Evolutionary conservation across 805 yeast species (phyloP).

Genomic region (Yarrowia yakushimensis): DNA sequence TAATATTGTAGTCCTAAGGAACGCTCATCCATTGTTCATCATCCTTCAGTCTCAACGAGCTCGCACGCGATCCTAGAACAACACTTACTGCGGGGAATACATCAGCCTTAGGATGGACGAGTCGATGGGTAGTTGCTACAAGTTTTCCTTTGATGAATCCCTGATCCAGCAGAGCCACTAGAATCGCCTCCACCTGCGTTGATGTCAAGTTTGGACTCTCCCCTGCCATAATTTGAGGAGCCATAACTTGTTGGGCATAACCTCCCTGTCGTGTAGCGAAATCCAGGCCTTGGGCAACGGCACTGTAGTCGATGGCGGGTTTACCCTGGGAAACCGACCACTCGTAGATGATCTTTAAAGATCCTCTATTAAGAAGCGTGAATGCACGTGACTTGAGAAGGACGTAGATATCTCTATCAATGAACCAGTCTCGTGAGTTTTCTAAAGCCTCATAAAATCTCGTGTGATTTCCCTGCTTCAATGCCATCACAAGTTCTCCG

Average conservation of each 20-base stretch:
- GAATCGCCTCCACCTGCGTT: background rate
- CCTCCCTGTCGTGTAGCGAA: background rate
- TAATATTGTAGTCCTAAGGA: no score
- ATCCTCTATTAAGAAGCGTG: slow-evolving; percentile 30
- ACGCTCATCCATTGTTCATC: slow-evolving; percentile 11
- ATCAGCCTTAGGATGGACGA: slow-evolving; percentile 31
- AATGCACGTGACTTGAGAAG: slow-evolving; percentile 33
- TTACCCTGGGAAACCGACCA: background rate
- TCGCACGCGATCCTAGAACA: background rate
- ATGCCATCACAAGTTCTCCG: slow-evolving; percentile 39
- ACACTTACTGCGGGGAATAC: slow-evolving; percentile 25
- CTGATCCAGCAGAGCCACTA: slow-evolving; percentile 17
- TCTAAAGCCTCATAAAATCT: slow-evolving; percentile 36
- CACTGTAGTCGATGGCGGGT: background rate
- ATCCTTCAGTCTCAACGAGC: background rate
- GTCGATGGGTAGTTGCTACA: slow-evolving; percentile 29
- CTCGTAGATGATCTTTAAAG: background rate
- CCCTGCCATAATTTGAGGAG: background rate
- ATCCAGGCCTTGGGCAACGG: background rate
- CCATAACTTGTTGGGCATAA: background rate
- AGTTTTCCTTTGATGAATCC: slow-evolving; percentile 41
- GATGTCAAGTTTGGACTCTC: background rate
- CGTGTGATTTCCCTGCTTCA: slow-evolving; percentile 44
- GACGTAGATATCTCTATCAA: slow-evolving; percentile 33
- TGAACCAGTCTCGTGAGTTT: slow-evolving; percentile 32